Evolutionary conservation across 441 rosid genomes (phyloP).

Genomic region (Mallotus repandus): DNA sequence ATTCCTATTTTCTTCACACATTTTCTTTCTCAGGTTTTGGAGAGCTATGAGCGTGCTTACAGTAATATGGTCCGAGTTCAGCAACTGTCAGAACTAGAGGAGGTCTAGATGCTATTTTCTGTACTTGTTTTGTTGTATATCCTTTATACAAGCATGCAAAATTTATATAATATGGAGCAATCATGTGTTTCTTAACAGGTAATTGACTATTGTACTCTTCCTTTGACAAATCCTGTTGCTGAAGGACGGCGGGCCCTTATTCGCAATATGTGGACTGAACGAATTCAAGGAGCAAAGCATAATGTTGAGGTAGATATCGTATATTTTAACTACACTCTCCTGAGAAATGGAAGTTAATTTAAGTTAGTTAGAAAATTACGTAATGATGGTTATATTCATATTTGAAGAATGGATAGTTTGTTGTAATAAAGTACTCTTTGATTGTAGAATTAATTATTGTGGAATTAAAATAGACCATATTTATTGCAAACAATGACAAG

Average conservation of each 20-base stretch:
- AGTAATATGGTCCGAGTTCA: conserved; percentile 98
- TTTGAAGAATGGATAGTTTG: not conserved
- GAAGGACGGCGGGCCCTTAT: conserved; percentile 90
- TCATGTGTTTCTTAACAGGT: conserved; percentile 48
- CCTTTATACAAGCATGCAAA: conserved; percentile 2
- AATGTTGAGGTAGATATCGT: conserved; percentile 84
- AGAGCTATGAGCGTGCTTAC: conserved; percentile 99
- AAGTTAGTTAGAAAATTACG: not conserved
- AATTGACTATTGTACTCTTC: conserved; percentile 94
- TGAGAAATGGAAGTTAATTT: not conserved
- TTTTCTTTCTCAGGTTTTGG: conserved; percentile 67
- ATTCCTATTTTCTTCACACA: conserved; percentile 10
- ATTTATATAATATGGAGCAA: not conserved
- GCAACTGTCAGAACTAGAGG: conserved; percentile 96
- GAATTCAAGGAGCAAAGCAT: conserved; percentile 94
- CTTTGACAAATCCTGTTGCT: conserved; percentile 74
- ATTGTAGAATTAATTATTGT: not conserved
- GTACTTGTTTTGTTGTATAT: conserved; percentile 19
- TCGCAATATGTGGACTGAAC: conserved; percentile 99
- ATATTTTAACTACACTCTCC: not conserved
- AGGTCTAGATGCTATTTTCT: conserved; percentile 48
- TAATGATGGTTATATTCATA: not conserved
- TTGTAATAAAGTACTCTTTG: not conserved
- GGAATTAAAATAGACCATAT: no score
- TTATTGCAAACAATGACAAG: no score